Evolutionary conservation across 768 basidiomycete genomes (phyloP).

Genomic region (Erythrobasidium yunnanense): DNA sequence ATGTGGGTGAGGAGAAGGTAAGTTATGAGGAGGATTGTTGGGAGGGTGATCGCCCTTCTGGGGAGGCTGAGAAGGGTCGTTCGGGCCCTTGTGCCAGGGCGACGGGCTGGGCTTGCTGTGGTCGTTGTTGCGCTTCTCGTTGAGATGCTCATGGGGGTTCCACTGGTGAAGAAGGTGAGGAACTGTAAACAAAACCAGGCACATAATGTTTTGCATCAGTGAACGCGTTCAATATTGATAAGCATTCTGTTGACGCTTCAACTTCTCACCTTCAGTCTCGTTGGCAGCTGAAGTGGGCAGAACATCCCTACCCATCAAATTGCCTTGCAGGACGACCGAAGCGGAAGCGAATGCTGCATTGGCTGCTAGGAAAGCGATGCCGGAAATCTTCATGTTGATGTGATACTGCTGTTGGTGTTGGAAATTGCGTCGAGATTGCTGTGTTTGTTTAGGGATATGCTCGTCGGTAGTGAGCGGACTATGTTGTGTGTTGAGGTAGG

Average conservation of each 20-base stretch:
- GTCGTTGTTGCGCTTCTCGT: not conserved
- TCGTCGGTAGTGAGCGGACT: slow-evolving; percentile 1
- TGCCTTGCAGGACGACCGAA: not conserved
- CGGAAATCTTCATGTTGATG: not conserved
- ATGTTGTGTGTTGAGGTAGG: not conserved
- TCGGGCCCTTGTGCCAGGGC: not conserved
- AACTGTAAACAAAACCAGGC: not conserved
- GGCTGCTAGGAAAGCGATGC: slow-evolving; percentile 14
- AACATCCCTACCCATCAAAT: not conserved
- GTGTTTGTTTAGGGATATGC: not conserved
- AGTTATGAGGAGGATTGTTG: no score
- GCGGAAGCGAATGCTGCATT: slow-evolving; percentile 21
- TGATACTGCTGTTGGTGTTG: not conserved
- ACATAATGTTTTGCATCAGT: not conserved
- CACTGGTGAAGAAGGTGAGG: slow-evolving; percentile 16
- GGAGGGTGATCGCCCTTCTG: not conserved
- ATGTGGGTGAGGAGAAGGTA: not conserved
- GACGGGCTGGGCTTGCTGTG: not conserved
- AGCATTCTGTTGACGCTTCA: no score
- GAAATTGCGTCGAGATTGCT: not conserved
- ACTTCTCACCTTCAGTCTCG: not conserved
- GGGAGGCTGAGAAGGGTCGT: not conserved
- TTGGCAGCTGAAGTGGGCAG: slow-evolving; percentile 4
- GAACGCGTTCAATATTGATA: not conserved
- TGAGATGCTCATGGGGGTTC: slow-evolving; percentile 6